Percentiles rank a stretch among this genome's conserved stretches.
Evolutionary conservation across 2,329 filamentous ascomycete genomes (phyloP).

Genomic region (Penicillium sp.): DNA sequence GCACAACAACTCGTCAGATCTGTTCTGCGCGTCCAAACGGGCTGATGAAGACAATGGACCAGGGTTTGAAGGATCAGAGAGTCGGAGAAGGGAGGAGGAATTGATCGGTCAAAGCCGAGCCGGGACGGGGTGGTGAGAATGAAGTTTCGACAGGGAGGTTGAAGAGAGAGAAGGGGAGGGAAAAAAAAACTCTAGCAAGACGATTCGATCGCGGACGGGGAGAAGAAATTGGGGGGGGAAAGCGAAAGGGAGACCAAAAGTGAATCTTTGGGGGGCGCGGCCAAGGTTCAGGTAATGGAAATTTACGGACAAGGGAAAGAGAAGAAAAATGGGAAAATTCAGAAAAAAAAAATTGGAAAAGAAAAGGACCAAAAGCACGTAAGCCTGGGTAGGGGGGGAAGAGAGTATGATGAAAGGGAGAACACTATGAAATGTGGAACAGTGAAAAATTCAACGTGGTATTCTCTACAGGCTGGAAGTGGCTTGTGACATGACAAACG

Average conservation of each 20-base stretch:
- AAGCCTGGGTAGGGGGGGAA: no score
- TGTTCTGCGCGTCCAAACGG: constrained; percentile 26
- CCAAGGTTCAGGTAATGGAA: constrained; percentile 14
- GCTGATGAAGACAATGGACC: constrained; percentile 1
- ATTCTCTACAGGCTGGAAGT: no score
- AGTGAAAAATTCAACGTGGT: constrained; percentile 5
- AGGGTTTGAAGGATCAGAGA: not conserved
- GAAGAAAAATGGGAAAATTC: constrained; percentile 10
- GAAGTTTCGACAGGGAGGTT: constrained; percentile 6
- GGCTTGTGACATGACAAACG: constrained; percentile 1
- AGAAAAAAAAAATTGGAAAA: constrained; percentile 13
- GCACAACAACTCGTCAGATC: constrained; percentile 32
- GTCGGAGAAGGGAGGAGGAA: not conserved
- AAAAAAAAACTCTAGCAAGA: constrained; percentile 15
- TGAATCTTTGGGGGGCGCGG: constrained; percentile 13
- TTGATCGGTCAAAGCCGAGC: constrained; percentile 1
- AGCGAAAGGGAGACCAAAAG: constrained; percentile 8
- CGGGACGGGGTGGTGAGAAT: not conserved
- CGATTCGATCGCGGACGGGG: constrained; percentile 11
- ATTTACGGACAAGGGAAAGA: not conserved
- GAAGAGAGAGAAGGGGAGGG: constrained; percentile 5
- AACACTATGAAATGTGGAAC: constrained; percentile 2
- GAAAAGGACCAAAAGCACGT: constrained; percentile 9
- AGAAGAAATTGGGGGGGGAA: constrained; percentile 12
- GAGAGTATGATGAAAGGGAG: no score